Evolutionary conservation across 2,329 filamentous ascomycete species (phyloP).

Genomic region (Xylariaceae sp.): DNA sequence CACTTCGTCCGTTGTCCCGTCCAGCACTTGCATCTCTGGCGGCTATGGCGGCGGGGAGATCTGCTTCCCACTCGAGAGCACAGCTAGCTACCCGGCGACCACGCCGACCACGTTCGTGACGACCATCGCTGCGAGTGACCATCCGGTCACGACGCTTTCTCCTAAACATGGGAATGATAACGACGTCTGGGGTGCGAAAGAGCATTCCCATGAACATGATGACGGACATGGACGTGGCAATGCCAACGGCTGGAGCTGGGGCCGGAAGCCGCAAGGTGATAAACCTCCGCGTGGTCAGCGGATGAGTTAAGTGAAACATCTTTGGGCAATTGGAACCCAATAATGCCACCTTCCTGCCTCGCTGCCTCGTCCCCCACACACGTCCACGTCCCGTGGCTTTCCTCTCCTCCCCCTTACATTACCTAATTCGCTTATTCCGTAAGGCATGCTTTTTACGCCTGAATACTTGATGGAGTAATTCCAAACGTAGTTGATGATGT

Average conservation of each 20-base stretch:
- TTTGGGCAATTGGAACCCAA: too few species aligned
- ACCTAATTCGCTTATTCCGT: too few species aligned
- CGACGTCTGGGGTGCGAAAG: background rate
- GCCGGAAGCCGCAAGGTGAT: background rate
- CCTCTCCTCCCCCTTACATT: too few species aligned
- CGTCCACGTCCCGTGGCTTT: too few species aligned
- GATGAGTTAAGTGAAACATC: background rate
- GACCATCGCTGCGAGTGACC: background rate
- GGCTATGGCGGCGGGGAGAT: conserved; percentile 11
- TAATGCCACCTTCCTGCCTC: too few species aligned
- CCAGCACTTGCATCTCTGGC: conserved; percentile 11
- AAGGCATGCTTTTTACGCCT: too few species aligned
- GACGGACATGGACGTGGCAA: background rate
- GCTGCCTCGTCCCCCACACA: too few species aligned
- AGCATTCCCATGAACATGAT: background rate
- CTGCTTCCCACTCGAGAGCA: too few species aligned
- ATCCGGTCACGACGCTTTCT: background rate
- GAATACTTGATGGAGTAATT: background rate
- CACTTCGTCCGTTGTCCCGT: background rate
- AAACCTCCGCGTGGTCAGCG: background rate
- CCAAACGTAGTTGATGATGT: background rate
- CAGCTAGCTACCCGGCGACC: too few species aligned
- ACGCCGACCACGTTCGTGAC: conserved; percentile 12
- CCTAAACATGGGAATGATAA: background rate
- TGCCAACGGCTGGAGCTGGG: background rate